These are phyloP conservation scores for Spergularia azorica DNA, from an alignment of 179 eudicot species.

Conservation along the genomic window DNA sequence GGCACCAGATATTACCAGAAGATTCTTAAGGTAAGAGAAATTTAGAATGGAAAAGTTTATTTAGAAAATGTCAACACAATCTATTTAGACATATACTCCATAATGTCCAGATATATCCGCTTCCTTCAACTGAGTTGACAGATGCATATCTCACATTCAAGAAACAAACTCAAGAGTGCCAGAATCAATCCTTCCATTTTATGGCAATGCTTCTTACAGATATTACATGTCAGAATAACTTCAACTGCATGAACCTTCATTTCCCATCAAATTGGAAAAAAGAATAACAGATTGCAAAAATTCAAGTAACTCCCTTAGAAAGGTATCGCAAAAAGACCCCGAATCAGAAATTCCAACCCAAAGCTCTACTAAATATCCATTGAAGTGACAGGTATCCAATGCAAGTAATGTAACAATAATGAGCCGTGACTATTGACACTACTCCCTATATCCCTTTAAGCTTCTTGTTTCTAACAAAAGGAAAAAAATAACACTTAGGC, in stretches of 20 bases:
- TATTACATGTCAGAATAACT: neutral
- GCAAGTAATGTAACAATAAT: neutral
- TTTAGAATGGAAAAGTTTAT: neutral
- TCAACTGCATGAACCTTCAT: neutral
- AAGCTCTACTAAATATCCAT: neutral
- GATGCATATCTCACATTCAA: neutral
- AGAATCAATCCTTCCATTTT: neutral
- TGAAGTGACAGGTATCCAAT: neutral
- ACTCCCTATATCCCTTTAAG: too few relatives aligned
- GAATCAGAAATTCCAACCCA: neutral
- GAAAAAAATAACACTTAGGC: too few relatives aligned
- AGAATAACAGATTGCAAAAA: neutral
- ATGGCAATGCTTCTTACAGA: neutral
- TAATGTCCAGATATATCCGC: neutral
- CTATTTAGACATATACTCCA: constrained; percentile 3
- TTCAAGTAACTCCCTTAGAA: neutral
- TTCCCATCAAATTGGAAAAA: neutral
- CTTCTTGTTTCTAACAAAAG: too few relatives aligned
- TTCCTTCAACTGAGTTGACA: neutral
- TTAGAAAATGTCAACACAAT: neutral
- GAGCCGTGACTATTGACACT: neutral
- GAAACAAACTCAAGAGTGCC: constrained; percentile 2
- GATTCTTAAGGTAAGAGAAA: neutral
- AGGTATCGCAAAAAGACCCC: neutral
- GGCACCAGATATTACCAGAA: neutral